A percentile compares a stretch with the other conserved stretches of the same genome.
These are phyloP conservation scores for Trichoderma virens DNA, from an alignment of 495 filamentous ascomycete genomes.

Conservation along the genomic window DNA sequence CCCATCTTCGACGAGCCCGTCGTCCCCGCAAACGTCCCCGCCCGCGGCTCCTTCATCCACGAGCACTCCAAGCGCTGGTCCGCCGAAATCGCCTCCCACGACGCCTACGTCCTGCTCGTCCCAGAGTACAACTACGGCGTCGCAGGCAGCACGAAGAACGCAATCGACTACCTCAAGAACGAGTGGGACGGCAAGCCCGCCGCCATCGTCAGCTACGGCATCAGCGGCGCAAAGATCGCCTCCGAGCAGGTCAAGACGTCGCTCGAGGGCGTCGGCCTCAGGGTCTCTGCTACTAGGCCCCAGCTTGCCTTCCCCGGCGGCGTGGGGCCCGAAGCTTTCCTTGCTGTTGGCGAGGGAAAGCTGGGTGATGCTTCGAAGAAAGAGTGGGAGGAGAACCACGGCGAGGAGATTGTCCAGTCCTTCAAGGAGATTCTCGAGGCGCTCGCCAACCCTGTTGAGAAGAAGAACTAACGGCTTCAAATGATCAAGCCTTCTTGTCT, in stretches of 20 bases:
- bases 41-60: constrained; percentile 35
- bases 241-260: constrained; percentile 28
- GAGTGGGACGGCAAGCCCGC: constrained; percentile 56
- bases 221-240: constrained; percentile 39
- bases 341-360: constrained; percentile 23
- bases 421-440: constrained; percentile 22
- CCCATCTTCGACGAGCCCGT: constrained; percentile 50
- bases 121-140: constrained; percentile 39
- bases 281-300: constrained; percentile 24
- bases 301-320: constrained; percentile 22
- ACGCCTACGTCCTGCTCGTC: constrained; percentile 51
- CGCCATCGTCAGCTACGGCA: constrained; percentile 48
- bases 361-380: constrained; percentile 19
- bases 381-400: constrained; percentile 23
- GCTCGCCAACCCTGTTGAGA: neutral
- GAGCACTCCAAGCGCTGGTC: constrained; percentile 45
- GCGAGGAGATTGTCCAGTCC: constrained; percentile 18
- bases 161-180: constrained; percentile 51
- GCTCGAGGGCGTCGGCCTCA: constrained; percentile 23
- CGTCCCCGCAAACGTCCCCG: constrained; percentile 40
- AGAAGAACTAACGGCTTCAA: neutral
- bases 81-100: constrained; percentile 34
- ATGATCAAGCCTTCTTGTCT: neutral
- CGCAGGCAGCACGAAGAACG: constrained; percentile 52
- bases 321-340: constrained; percentile 17